Base-by-base conservation (phyloP, 1,139 yeast genomes). In the Tardiomyces digboiensis region DNA sequence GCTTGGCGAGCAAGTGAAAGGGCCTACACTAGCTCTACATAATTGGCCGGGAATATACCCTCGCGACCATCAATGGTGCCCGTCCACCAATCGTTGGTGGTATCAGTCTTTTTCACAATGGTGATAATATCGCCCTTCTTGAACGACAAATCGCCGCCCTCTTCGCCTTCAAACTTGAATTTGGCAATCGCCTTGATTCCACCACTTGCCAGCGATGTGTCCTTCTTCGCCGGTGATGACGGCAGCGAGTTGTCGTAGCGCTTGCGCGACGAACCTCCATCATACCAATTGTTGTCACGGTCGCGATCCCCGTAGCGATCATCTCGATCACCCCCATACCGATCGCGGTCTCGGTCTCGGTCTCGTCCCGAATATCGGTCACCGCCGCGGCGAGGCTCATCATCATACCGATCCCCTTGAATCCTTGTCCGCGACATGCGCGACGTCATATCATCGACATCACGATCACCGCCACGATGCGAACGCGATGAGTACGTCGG, bases 71-170 rank as follows among this genome's bases (percentile, higher is more conserved):
- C 84, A 48, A 80, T 71, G 59, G 83, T 78, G 18, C 98, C 98
- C 0, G 96, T 88, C 98, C 98, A 91, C 98, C 98, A 91, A 61
- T 91, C 98, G 61, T 91, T 95, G 42, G 80, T 77, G 12, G 95
- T 82, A 14, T 83, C 88, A 13, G 94, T 78, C 62, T 83, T 86
- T 63, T 88, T 86, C 43, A 85, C 68, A 52, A 91, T 83, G 39
- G 86, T 83, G 56, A 91, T 85, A n/a, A 86, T 85, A 63, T 91
- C 98, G 46, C 98, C 98, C 68, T 91, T 91, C 54, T 78, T 81
- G 72, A 91, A 91, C 10, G 95, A 78, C 56, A 91, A 73, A 62
- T 91, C 98, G 2, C 97, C 97, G 37, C 73, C 62, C 66, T 91
- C 94, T 64, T 89, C 96, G 36, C 95, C 97, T 47, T 82, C 83